Evolutionary conservation across 2,329 filamentous ascomycete species (phyloP).

Genomic region (Hypoxylon rubiginosum): DNA sequence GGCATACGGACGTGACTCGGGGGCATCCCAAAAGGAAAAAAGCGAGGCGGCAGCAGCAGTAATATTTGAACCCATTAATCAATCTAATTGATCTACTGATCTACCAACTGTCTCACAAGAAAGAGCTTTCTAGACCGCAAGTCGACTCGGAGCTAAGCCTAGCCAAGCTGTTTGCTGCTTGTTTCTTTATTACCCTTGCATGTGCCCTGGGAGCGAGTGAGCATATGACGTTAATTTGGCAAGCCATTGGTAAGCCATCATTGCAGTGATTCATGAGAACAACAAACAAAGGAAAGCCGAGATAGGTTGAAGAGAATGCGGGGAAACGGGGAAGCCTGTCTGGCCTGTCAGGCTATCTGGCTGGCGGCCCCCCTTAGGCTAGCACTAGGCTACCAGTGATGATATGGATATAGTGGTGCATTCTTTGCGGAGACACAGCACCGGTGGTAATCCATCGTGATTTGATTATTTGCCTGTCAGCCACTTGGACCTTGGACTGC

Average conservation of each 20-base stretch:
- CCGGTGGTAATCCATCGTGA: constrained; percentile 22
- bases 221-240: constrained; percentile 38
- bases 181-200: constrained; percentile 38
- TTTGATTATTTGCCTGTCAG: constrained; percentile 21
- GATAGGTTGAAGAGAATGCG: constrained; percentile 39
- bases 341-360: neutral
- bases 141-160: constrained; percentile 32
- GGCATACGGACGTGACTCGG: constrained; percentile 20
- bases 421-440: constrained; percentile 30
- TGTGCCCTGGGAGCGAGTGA: constrained; percentile 23
- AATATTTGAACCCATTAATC: constrained; percentile 36
- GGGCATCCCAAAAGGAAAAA: constrained; percentile 18
- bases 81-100: neutral
- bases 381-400: constrained; percentile 3
- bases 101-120: constrained; percentile 24
- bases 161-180: constrained; percentile 25
- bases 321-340: constrained; percentile 25
- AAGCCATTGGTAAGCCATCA: constrained; percentile 18
- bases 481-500: constrained; percentile 6
- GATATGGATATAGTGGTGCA: constrained; percentile 19
- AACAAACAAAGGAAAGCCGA: constrained; percentile 37
- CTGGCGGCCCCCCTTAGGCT: neutral
- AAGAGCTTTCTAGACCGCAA: constrained; percentile 26
- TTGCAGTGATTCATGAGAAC: constrained; percentile 26
- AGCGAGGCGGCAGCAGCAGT: constrained; percentile 29